These are phyloP conservation scores for Pisolithus sp. DNA, from an alignment of 768 basidiomycete genomes.

Conservation along the genomic window DNA sequence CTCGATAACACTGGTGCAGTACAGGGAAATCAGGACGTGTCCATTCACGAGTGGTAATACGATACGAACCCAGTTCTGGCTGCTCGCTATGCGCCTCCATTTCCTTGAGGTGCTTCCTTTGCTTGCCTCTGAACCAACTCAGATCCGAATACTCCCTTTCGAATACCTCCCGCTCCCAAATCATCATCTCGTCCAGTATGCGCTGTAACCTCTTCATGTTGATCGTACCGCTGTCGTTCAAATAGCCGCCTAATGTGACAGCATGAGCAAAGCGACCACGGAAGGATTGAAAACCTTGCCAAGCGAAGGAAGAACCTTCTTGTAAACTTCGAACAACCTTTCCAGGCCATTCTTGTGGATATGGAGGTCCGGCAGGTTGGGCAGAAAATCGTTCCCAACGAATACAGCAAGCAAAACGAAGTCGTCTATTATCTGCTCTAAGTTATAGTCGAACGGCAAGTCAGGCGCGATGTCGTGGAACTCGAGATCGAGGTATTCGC, in stretches of 20 bases:
- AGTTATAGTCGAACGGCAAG: slow-evolving; percentile 75
- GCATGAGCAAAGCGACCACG: neutral
- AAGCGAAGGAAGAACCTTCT: slow-evolving; percentile 76
- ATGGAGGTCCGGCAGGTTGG: slow-evolving; percentile 92
- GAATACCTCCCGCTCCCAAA: slow-evolving; percentile 86
- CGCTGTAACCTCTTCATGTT: slow-evolving; percentile 75
- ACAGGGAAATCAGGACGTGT: neutral
- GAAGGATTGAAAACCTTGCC: slow-evolving; percentile 33
- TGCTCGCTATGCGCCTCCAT: slow-evolving; percentile 55
- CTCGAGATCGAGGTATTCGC: slow-evolving; percentile 96
- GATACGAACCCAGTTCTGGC: slow-evolving; percentile 54
- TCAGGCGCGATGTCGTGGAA: slow-evolving; percentile 66
- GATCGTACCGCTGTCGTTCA: slow-evolving; percentile 86
- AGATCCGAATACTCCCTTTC: slow-evolving; percentile 86
- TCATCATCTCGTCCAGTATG: slow-evolving; percentile 80
- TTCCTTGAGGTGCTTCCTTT: slow-evolving; percentile 62
- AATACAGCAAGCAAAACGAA: slow-evolving; percentile 96
- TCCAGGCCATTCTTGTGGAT: slow-evolving; percentile 97
- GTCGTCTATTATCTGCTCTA: slow-evolving; percentile 96
- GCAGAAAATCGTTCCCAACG: slow-evolving; percentile 96
- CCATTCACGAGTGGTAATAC: neutral
- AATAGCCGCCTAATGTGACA: slow-evolving; percentile 65
- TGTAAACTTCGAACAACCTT: slow-evolving; percentile 90
- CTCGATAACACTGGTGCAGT: slow-evolving; percentile 53
- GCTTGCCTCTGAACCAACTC: slow-evolving; percentile 95